phyloP scores from a whole-genome alignment of 2,329 filamentous ascomycete species.

The Arthrobotrys iridis region DNA sequence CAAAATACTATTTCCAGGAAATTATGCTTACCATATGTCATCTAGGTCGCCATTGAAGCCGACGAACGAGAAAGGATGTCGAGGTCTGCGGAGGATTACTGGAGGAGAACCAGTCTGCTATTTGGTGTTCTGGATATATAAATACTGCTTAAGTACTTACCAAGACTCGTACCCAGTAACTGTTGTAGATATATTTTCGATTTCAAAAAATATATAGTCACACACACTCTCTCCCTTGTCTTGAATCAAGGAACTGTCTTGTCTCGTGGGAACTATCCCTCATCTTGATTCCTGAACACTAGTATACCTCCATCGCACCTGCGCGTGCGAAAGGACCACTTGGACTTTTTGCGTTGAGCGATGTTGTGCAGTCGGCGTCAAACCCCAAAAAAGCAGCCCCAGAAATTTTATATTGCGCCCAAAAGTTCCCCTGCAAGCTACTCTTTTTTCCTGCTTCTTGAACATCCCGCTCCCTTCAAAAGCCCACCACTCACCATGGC shows the following conservation, averaged over 20 bases:
- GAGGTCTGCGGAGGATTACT: slow-evolving; percentile 50
- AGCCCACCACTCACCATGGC: slow-evolving; percentile 26
- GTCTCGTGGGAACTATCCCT: not conserved
- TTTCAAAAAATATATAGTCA: not conserved
- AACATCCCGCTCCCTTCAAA: not conserved
- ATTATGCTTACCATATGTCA: not conserved
- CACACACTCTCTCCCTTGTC: not conserved
- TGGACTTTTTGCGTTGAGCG: slow-evolving; percentile 14
- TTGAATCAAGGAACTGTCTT: not conserved
- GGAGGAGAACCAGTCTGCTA: slow-evolving; percentile 41
- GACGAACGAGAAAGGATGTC: slow-evolving; percentile 48
- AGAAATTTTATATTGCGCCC: slow-evolving; percentile 29
- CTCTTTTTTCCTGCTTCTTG: not conserved
- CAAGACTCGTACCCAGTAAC: not conserved
- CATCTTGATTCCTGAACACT: no score
- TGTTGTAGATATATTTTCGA: not conserved
- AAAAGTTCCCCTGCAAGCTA: slow-evolving; percentile 18
- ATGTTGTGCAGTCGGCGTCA: not conserved
- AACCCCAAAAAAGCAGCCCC: slow-evolving; percentile 16
- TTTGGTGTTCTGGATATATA: slow-evolving; percentile 53
- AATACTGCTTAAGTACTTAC: not conserved
- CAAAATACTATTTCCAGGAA: not conserved
- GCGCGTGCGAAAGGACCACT: not conserved
- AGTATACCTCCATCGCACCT: no score
- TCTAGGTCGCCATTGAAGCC: slow-evolving; percentile 22